Evolutionary conservation across 2,329 filamentous ascomycete species (phyloP), one percentile per base, ranked within the genome.

Genomic region (Penicillium digitatum): DNA sequence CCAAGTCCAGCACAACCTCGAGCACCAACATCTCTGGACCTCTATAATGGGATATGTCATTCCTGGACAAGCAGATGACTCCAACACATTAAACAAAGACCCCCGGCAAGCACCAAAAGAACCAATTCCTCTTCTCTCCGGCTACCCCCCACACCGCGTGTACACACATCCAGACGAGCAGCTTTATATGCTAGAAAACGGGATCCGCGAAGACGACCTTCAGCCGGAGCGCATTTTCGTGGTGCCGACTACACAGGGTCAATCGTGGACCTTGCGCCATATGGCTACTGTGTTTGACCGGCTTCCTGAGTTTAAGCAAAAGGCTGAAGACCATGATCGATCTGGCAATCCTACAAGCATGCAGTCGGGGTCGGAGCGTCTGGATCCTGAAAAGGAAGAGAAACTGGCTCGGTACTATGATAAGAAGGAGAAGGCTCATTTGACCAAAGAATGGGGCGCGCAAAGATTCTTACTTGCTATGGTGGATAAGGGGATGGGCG

Each of bases 111-210:
- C 54, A 29, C 37, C 45, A 18, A 32, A 56, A 24, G 48, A 58
- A 4, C 66, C 78, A n/a, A 72, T 63, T 1, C 62, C 77, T 8
- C 64, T 87, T 50, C 74, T 87, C 47, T 85, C 83, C 9, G 84
- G 84, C n/a, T 72, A 84, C 16, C 83, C 84, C 4, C 82, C 84
- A 12, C 75, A 80, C 50, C 76, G 82, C 44, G 74, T 85, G 56
- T 87, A 87, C 68, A 77, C 82, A 11, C 83, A 87, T 62, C 84
- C 84, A 11, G 84, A 87, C 66, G 82, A 86, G 72, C 84, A 87
- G 66, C 78, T 83, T 24, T 81, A 80, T 62, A 74, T 85, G 62
- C 73, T 87, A 26, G 79, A 83, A 64, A 69, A 75, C 48, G 76
- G 74, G 18, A 74, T 80, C 40, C 69, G 68, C 46, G 75, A 76